Percentiles rank a stretch among this genome's conserved stretches.
phyloP scores from a whole-genome alignment of 192 early-diverging fungal genomes.

The Pilobolus umbonatus region DNA sequence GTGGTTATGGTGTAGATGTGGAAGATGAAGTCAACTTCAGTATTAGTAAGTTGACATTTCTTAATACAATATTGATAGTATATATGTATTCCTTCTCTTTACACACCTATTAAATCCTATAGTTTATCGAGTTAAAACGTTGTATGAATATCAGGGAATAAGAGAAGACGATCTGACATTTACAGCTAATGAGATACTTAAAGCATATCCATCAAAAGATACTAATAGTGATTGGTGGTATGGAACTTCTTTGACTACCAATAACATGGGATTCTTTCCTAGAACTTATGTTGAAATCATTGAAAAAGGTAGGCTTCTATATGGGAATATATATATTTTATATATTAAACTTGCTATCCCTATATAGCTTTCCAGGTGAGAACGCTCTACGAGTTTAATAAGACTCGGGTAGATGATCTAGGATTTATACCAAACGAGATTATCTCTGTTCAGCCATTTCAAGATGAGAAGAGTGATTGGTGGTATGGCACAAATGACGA shows the following conservation, averaged over 20 bases:
- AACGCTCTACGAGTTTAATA: conserved; percentile 45
- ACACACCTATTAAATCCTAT: too few species aligned
- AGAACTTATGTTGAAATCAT: conserved; percentile 49
- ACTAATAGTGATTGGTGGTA: conserved; percentile 67
- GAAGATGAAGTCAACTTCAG: conserved; percentile 38
- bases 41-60: conserved; percentile 22
- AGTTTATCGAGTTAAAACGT: conserved; percentile 33
- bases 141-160: conserved; percentile 49
- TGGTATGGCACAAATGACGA: conserved; percentile 51
- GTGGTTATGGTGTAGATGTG: conserved; percentile 33
- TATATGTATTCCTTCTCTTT: conserved; percentile 12
- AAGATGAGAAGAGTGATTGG: conserved; percentile 66
- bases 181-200: conserved; percentile 43
- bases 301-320: conserved; percentile 25
- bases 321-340: not conserved
- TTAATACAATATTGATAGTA: not conserved
- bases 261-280: conserved; percentile 60
- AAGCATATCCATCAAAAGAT: conserved; percentile 47
- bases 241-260: conserved; percentile 37
- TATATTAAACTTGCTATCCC: not conserved
- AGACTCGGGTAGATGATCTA: conserved; percentile 50
- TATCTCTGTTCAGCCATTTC: conserved; percentile 44
- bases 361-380: conserved; percentile 32
- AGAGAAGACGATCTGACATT: conserved; percentile 57
- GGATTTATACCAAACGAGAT: conserved; percentile 44